Percentiles rank a stretch among this genome's conserved stretches.
phyloP scores from a whole-genome alignment of 768 basidiomycete species.

The Agrocybe chaxingu region DNA sequence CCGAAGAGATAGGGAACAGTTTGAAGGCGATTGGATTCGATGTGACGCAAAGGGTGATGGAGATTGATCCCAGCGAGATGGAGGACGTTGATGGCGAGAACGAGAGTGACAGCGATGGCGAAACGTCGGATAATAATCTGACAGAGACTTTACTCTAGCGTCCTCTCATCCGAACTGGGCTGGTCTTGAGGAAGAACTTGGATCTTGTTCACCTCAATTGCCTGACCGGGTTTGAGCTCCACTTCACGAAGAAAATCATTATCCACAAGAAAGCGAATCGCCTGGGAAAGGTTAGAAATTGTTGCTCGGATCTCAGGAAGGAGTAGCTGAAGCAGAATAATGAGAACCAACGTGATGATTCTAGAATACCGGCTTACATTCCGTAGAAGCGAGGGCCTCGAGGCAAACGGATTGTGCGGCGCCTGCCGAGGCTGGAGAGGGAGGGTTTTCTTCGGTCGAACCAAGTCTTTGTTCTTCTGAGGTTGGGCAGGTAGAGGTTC shows the following conservation, averaged over 20 bases:
- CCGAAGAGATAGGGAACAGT: slow-evolving; percentile 63
- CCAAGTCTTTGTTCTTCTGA: slow-evolving; percentile 16
- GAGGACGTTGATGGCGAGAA: slow-evolving; percentile 35
- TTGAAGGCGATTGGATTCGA: slow-evolving; percentile 70
- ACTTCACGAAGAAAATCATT: slow-evolving; percentile 84
- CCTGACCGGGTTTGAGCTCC: slow-evolving; percentile 79
- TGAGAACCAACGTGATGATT: slow-evolving; percentile 5
- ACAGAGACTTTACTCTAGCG: neutral
- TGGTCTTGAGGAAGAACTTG: slow-evolving; percentile 41
- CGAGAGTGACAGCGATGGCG: slow-evolving; percentile 28
- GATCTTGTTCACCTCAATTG: slow-evolving; percentile 52
- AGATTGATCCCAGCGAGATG: slow-evolving; percentile 53
- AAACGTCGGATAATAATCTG: slow-evolving; percentile 1
- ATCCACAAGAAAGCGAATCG: slow-evolving; percentile 84
- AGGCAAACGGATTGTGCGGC: slow-evolving; percentile 61
- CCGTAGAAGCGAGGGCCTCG: slow-evolving; percentile 69
- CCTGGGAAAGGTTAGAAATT: slow-evolving; percentile 89
- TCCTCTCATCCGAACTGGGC: neutral
- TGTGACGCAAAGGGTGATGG: slow-evolving; percentile 69
- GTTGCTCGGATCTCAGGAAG: slow-evolving; percentile 85
- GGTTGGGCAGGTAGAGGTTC: no score
- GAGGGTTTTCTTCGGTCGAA: slow-evolving; percentile 6
- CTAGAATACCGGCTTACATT: slow-evolving; percentile 49
- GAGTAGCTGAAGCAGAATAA: slow-evolving; percentile 50
- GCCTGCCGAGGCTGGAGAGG: slow-evolving; percentile 43